phyloP scores from a whole-genome alignment of 257 asterid species.

The Salvia miltiorrhiza region DNA sequence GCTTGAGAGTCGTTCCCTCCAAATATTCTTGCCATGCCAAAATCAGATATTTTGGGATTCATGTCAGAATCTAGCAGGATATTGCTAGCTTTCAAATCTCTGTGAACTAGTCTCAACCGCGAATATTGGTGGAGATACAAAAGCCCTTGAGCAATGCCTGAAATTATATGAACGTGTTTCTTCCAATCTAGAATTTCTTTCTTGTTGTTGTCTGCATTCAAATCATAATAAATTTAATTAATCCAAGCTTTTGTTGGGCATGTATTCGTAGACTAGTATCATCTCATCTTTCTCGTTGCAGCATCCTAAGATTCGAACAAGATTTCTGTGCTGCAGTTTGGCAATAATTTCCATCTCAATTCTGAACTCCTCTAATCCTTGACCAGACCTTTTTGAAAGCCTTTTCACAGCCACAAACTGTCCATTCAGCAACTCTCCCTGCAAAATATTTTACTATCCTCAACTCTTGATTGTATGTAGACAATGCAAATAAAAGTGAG shows the following conservation, averaged over 20 bases:
- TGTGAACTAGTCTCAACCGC: neutral
- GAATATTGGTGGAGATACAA: neutral
- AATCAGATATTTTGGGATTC: neutral
- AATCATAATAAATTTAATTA: too few relatives aligned
- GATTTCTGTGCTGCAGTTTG: neutral
- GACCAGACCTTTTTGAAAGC: neutral
- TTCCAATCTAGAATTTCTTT: slow-evolving; percentile 16
- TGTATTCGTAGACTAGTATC: too few relatives aligned
- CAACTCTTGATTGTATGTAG: neutral
- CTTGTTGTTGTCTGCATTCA: neutral
- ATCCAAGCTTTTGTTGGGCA: neutral
- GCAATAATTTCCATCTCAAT: neutral
- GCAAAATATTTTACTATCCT: neutral
- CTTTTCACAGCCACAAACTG: neutral
- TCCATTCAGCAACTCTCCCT: neutral
- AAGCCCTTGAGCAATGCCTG: neutral
- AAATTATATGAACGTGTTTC: neutral
- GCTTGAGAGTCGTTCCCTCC: slow-evolving; percentile 20
- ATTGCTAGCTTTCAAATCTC: neutral
- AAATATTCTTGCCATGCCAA: slow-evolving; percentile 1
- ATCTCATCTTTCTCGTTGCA: neutral
- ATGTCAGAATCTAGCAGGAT: neutral
- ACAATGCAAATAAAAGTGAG: neutral
- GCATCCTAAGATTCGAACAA: neutral
- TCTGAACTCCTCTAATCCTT: neutral